Conservation (phyloP, 2,329 filamentous ascomycete species). For the Ascosphaera aggregata region DNA sequence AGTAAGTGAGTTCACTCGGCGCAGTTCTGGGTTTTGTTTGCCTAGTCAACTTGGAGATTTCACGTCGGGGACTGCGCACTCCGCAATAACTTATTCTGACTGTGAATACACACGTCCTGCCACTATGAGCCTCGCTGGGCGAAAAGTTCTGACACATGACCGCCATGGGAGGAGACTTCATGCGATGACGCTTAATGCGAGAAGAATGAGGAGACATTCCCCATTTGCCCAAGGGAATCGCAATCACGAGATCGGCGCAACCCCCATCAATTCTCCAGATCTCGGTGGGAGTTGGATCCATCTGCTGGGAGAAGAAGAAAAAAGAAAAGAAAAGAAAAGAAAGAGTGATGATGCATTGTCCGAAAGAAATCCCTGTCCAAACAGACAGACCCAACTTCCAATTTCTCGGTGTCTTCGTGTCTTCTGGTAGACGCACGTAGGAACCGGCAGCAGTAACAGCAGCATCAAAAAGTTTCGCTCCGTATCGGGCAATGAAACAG, state of each 20-base stretch:
- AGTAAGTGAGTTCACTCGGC: too few relatives aligned
- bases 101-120: too few relatives aligned
- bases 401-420: constrained; percentile 32
- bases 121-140: too few relatives aligned
- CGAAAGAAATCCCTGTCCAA: constrained; percentile 43
- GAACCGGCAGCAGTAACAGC: constrained; percentile 47
- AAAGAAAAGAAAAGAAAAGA: constrained; percentile 47
- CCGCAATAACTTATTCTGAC: too few relatives aligned
- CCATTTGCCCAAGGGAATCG: constrained; percentile 45
- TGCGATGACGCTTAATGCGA: constrained; percentile 42
- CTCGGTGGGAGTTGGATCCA: constrained; percentile 31
- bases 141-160: constrained; percentile 43
- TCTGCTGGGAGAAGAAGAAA: constrained; percentile 35
- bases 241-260: constrained; percentile 38
- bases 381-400: constrained; percentile 44
- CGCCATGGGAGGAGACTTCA: constrained; percentile 44
- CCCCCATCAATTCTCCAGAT: constrained; percentile 40
- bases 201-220: constrained; percentile 44
- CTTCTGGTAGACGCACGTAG: constrained; percentile 51
- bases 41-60: too few relatives aligned
- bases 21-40: too few relatives aligned
- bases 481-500: constrained; percentile 44
- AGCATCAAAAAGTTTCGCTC: constrained; percentile 44
- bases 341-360: constrained; percentile 50
- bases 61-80: too few relatives aligned